phyloP scores from a whole-genome alignment of 345 rosid genomes.

The Clausena lansium region DNA sequence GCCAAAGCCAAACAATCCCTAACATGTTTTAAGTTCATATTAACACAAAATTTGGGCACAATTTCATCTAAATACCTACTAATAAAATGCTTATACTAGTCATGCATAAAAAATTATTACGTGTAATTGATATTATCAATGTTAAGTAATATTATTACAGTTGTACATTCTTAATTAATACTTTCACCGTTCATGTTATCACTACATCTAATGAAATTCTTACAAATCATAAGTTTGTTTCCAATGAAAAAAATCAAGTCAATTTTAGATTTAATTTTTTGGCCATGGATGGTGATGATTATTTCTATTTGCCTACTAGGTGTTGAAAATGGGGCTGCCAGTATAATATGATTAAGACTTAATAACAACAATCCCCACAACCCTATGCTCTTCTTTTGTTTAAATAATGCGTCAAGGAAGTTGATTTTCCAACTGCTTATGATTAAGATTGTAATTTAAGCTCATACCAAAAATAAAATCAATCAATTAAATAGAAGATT shows the following conservation, averaged over 20 bases:
- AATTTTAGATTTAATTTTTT: not conserved
- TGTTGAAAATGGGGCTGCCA: not conserved
- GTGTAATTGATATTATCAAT: too few species aligned
- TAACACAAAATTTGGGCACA: not conserved
- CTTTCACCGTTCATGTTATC: too few species aligned
- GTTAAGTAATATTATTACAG: too few species aligned
- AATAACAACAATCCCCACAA: not conserved
- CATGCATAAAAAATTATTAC: too few species aligned
- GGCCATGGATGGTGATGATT: not conserved
- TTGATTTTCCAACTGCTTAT: slow-evolving; percentile 17
- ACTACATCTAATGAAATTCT: too few species aligned
- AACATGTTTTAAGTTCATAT: not conserved
- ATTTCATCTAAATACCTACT: not conserved
- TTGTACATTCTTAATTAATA: too few species aligned
- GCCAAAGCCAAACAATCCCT: not conserved
- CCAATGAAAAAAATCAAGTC: too few species aligned
- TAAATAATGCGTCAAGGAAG: not conserved
- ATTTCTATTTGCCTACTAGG: not conserved
- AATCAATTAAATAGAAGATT: not conserved
- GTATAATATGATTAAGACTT: slow-evolving; percentile 14
- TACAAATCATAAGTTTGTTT: too few species aligned
- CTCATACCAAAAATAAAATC: not conserved
- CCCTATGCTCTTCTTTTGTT: not conserved
- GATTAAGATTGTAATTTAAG: not conserved
- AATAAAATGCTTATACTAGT: not conserved